Percentiles rank a stretch among this genome's conserved stretches.
These are phyloP conservation scores for Cryptococcus floricola DNA, from an alignment of 1,284 basidiomycete genomes.

Conservation along the genomic window DNA sequence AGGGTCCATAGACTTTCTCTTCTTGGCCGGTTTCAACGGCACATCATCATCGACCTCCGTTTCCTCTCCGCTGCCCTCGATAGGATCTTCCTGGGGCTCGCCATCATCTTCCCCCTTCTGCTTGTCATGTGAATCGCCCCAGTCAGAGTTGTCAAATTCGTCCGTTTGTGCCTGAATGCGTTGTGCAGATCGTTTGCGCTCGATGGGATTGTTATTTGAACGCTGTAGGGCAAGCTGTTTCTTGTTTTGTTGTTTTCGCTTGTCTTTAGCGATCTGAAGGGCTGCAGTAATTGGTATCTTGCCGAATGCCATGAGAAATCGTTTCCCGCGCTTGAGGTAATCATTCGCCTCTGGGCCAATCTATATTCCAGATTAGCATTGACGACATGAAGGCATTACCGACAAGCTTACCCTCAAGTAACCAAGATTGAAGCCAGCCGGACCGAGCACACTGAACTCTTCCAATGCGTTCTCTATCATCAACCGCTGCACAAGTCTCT, in stretches of 20 bases:
- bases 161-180: slow-evolving; percentile 27
- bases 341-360: slow-evolving; percentile 24
- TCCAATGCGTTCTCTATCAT: slow-evolving; percentile 40
- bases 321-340: slow-evolving; percentile 27
- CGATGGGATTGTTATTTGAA: slow-evolving; percentile 19
- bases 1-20: slow-evolving; percentile 3
- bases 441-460: slow-evolving; percentile 34
- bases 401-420: slow-evolving; percentile 43
- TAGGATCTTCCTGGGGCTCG: slow-evolving; percentile 14
- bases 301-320: slow-evolving; percentile 34
- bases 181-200: slow-evolving; percentile 30
- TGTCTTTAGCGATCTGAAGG: slow-evolving; percentile 8
- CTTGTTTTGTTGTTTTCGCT: neutral
- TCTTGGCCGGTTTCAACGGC: slow-evolving; percentile 10
- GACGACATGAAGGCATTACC: neutral
- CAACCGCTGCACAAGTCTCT: slow-evolving; percentile 43
- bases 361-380: slow-evolving; percentile 15
- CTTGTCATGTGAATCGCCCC: slow-evolving; percentile 23
- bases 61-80: slow-evolving; percentile 12
- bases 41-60: slow-evolving; percentile 54
- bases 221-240: neutral
- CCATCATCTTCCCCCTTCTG: slow-evolving; percentile 22
- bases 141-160: slow-evolving; percentile 37
- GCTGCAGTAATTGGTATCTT: slow-evolving; percentile 15
- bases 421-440: slow-evolving; percentile 42